A percentile compares a stretch with the other conserved stretches of the same genome.
phyloP scores from a whole-genome alignment of 202 grass and related monocot genomes.

The Elaeis oleifera region DNA sequence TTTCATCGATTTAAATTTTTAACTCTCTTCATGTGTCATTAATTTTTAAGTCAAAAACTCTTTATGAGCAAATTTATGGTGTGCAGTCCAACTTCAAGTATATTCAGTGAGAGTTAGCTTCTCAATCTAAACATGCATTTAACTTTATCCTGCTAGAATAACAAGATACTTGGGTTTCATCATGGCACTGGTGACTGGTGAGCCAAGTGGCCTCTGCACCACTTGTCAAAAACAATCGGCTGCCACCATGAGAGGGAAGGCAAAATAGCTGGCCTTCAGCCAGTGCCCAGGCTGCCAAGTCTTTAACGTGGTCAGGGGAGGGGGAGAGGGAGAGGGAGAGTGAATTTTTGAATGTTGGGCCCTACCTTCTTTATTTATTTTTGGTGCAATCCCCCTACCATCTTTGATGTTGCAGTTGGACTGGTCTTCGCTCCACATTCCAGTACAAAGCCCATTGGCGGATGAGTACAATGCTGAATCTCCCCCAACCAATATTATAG shows the following conservation, averaged over 20 bases:
- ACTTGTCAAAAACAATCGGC: slow-evolving; percentile 41
- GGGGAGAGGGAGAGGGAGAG: slow-evolving; percentile 19
- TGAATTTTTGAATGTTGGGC: slow-evolving; percentile 17
- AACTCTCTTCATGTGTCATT: no score
- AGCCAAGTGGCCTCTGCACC: neutral
- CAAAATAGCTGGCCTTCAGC: neutral
- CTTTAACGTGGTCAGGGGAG: slow-evolving; percentile 20
- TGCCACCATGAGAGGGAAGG: neutral
- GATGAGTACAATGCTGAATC: slow-evolving; percentile 22
- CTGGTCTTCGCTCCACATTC: slow-evolving; percentile 39
- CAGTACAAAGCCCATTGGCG: slow-evolving; percentile 24
- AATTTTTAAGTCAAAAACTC: no score
- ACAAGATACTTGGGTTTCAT: no score
- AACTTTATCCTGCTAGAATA: no score
- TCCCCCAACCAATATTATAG: slow-evolving; percentile 33
- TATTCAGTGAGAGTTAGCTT: no score
- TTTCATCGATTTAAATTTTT: no score
- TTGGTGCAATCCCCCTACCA: neutral
- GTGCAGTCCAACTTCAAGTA: no score
- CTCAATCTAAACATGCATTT: no score
- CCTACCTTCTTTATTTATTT: neutral
- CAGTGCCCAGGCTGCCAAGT: neutral
- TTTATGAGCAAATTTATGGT: no score
- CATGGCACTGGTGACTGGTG: no score
- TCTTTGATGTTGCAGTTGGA: slow-evolving; percentile 38